A percentile compares a stretch with the other conserved stretches of the same genome.
These are phyloP conservation scores for thale cress (Arabidopsis thaliana) DNA, from an alignment of 345 rosid genomes.

Conservation along the genomic window TAIR10.1 NC_003074.8:8842001-8842500, in stretches of 20 bases:
- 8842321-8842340: not conserved
- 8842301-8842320: not conserved
- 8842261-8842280: slow-evolving; percentile 42
- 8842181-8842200: slow-evolving; percentile 73
- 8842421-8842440: slow-evolving; percentile 81
- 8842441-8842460: slow-evolving; percentile 83
- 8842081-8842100: not conserved
- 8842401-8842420: slow-evolving; percentile 66
- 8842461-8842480: slow-evolving; percentile 81
- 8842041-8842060: not conserved
- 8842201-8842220: slow-evolving; percentile 70
- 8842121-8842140: slow-evolving; percentile 3
- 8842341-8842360: slow-evolving; percentile 6
- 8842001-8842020: not conserved
- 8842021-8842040: slow-evolving; percentile 10
- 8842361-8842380: slow-evolving; percentile 24
- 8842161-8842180: slow-evolving; percentile 63
- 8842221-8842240: slow-evolving; percentile 91
- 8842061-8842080: slow-evolving; percentile 6
- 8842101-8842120: not conserved
- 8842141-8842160: slow-evolving; percentile 16
- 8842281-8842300: slow-evolving; percentile 11
- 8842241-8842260: slow-evolving; percentile 56
- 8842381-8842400: not conserved
- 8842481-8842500: slow-evolving; percentile 75